These are phyloP conservation scores for Ilyonectria mors-panacis DNA, from an alignment of 2,329 filamentous ascomycete species.

Conservation along the genomic window DNA sequence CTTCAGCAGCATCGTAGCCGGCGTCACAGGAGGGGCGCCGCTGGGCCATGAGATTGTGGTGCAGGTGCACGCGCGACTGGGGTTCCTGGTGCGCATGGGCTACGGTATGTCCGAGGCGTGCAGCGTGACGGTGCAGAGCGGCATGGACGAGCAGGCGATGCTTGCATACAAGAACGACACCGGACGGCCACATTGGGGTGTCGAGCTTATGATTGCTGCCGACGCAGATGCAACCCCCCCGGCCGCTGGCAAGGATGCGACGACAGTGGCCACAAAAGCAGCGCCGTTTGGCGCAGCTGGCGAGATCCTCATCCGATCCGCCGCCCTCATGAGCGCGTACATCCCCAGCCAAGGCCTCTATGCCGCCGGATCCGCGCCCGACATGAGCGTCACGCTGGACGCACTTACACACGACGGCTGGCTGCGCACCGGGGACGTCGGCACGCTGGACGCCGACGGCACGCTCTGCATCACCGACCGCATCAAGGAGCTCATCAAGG, in stretches of 20 bases:
- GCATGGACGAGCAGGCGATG: conserved; percentile 64
- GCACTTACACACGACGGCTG: conserved; percentile 70
- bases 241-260: conserved; percentile 48
- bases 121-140: conserved; percentile 73
- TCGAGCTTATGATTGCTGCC: conserved; percentile 75
- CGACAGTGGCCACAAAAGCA: conserved; percentile 50
- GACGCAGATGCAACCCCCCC: conserved; percentile 51
- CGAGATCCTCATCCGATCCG: conserved; percentile 76
- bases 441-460: conserved; percentile 68
- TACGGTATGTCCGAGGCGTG: conserved; percentile 85
- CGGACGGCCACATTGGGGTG: conserved; percentile 76
- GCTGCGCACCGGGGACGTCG: conserved; percentile 81
- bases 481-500: conserved; percentile 78
- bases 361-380: conserved; percentile 37
- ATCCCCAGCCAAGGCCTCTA: conserved; percentile 68
- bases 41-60: conserved; percentile 67
- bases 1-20: conserved; percentile 68
- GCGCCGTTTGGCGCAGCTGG: conserved; percentile 68
- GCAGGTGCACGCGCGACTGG: conserved; percentile 73
- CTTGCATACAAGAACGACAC: conserved; percentile 71
- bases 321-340: conserved; percentile 78
- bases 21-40: conserved; percentile 76
- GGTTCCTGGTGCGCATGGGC: conserved; percentile 68
- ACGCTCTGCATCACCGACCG: conserved; percentile 79
- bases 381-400: conserved; percentile 57